phyloP scores from a whole-genome alignment of 805 yeast genomes.

The Kuraishia borneana region DNA sequence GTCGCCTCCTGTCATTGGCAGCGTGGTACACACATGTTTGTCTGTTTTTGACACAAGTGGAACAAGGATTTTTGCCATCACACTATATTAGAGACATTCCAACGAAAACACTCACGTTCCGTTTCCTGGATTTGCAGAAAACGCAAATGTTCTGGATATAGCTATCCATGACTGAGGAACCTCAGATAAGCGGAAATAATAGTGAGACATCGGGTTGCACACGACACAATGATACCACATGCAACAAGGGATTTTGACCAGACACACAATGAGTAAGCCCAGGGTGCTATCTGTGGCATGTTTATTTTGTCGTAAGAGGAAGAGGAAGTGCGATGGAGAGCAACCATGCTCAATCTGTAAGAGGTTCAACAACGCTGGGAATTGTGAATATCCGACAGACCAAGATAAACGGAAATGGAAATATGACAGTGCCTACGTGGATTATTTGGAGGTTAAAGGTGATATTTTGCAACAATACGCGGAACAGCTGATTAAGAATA shows the following conservation, averaged over 20 bases:
- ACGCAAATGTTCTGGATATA: neutral
- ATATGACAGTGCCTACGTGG: conserved; percentile 19
- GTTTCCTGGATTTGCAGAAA: neutral
- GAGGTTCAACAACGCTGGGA: conserved; percentile 6
- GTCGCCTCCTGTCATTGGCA: conserved; percentile 16
- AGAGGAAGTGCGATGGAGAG: conserved; percentile 14
- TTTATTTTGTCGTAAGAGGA: conserved; percentile 10
- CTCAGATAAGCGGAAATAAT: neutral
- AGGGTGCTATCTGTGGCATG: conserved; percentile 4
- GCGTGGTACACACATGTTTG: conserved; percentile 8
- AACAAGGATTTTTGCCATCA: conserved; percentile 18
- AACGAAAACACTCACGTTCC: neutral
- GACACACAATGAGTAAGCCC: neutral
- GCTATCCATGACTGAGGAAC: neutral
- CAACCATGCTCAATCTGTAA: conserved; percentile 13
- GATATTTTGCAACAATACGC: conserved; percentile 16
- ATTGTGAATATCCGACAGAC: conserved; percentile 11
- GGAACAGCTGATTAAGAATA: conserved; percentile 11
- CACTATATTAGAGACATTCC: no score
- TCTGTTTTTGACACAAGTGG: conserved; percentile 14
- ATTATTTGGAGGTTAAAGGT: conserved; percentile 16
- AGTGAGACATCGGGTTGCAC: neutral
- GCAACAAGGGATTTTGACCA: neutral
- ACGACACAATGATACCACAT: neutral
- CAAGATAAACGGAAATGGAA: conserved; percentile 19